A percentile compares a stretch with the other conserved stretches of the same genome.
Conservation (phyloP, 768 basidiomycete species). For the Floccularia luteovirens region DNA sequence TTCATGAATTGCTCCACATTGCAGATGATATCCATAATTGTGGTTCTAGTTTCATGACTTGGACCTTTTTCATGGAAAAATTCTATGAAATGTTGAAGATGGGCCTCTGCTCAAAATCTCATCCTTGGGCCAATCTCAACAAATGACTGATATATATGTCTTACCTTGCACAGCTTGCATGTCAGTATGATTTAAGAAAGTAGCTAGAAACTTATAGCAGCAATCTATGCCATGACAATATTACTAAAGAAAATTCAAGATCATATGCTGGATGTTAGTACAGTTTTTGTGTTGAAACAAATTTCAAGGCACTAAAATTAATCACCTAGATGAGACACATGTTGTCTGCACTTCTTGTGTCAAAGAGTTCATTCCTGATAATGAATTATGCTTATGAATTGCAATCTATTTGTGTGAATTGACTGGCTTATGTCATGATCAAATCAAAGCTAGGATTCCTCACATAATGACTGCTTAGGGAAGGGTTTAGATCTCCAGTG, state of each 20-base stretch:
- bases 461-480: conserved; percentile 14
- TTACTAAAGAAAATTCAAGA: conserved; percentile 1
- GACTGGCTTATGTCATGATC: neutral
- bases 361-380: conserved; percentile 4
- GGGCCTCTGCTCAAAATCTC: conserved; percentile 10
- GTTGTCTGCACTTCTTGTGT: conserved; percentile 10
- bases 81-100: conserved; percentile 20
- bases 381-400: conserved; percentile 7
- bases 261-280: conserved; percentile 7
- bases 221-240: neutral
- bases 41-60: conserved; percentile 25
- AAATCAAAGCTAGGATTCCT: conserved; percentile 8
- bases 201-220: conserved; percentile 7
- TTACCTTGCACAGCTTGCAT: conserved; percentile 16
- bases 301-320: neutral
- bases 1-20: conserved; percentile 26
- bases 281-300: neutral
- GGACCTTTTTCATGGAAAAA: conserved; percentile 28
- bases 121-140: conserved; percentile 20
- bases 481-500: conserved; percentile 14
- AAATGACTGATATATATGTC: conserved; percentile 14
- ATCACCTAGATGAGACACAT: conserved; percentile 9
- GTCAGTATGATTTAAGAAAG: conserved; percentile 15
- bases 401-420: conserved; percentile 10
- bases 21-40: conserved; percentile 17